A percentile compares a stretch with the other conserved stretches of the same genome.
Conservation (phyloP, 2,329 filamentous ascomycete species). For the Graphilbum fragrans region DNA sequence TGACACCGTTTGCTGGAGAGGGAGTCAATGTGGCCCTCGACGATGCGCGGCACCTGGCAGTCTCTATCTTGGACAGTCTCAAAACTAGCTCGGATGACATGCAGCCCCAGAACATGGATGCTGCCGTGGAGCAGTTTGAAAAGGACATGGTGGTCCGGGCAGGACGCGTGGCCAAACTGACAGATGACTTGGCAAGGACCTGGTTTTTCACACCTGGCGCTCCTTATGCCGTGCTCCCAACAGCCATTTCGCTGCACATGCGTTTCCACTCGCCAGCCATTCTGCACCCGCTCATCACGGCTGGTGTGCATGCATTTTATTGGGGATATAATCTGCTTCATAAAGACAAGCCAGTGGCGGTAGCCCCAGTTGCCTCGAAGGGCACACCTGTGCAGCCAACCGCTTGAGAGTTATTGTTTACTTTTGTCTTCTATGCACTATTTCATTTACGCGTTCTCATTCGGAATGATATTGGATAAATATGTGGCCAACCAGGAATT, state of each 20-base stretch:
- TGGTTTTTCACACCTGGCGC: slow-evolving; percentile 35
- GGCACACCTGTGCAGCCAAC: too few species aligned
- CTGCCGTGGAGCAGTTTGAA: slow-evolving; percentile 22
- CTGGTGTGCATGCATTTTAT: background rate
- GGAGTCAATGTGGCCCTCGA: slow-evolving; percentile 46
- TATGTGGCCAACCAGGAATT: too few species aligned
- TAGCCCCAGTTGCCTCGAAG: too few species aligned
- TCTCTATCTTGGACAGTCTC: slow-evolving; percentile 22
- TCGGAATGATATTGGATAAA: too few species aligned
- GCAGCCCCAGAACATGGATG: slow-evolving; percentile 11
- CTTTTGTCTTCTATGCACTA: too few species aligned
- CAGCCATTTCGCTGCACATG: slow-evolving; percentile 18
- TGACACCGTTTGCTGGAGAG: slow-evolving; percentile 45
- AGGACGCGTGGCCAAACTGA: slow-evolving; percentile 14
- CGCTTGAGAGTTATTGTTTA: too few species aligned
- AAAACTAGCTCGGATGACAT: background rate
- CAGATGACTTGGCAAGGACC: slow-evolving; percentile 22
- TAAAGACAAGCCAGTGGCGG: too few species aligned
- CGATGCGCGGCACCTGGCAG: slow-evolving; percentile 37
- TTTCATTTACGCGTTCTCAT: too few species aligned
- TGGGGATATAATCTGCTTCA: background rate
- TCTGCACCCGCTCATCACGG: background rate
- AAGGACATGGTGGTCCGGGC: slow-evolving; percentile 25
- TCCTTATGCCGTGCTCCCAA: slow-evolving; percentile 29
- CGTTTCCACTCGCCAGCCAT: background rate